Base-by-base conservation (phyloP, 306 rosid genomes). In the Prunus mongolica region DNA sequence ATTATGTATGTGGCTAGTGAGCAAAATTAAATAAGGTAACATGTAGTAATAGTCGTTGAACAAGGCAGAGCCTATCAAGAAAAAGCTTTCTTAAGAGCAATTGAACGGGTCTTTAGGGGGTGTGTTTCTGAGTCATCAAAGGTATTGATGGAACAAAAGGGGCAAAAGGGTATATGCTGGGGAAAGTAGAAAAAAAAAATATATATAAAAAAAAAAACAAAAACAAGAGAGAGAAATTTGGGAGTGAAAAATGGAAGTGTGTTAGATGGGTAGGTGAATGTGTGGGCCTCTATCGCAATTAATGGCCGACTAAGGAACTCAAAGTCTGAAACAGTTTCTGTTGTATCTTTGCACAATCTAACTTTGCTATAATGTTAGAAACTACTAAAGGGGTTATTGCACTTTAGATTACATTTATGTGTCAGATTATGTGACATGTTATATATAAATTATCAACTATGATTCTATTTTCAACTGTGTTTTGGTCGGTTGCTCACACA, bases 241-340 rank as follows among this genome's bases (percentile, higher is more conserved):
- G 57, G 80, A 81, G 82, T 27, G 81, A 83, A 75, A 83, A 50
- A 18, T 25, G 16, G 86, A 76, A 52, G 62, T 56, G 49, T 80
- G 86, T 83, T 49, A 28, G 58, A 68, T 49, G 88, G 83, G 85
- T 91, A 54, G 93, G 91, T 85, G 85, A 79, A 78, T n/a, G 9
- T 74, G 92, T 84, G 88, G 92, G 91, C 72, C 86, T 70, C 13
- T 28, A 8, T 25, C 74, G 77, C 77, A 82, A 83, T 81, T 54
- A 89, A 86, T 91, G 89, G 77, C 78, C 76, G 78, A 67, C 88
- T 77, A 70, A 78, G 62, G 65, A 75, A 78, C 78, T 66, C 12
- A 77, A 60, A 73, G 84, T 76, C 66, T 67, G 75, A 49, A 86
- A 83, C 81, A 28, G n/a, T n/a, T n/a, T n/a, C n/a, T n/a, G n/a